A percentile compares a stretch with the other conserved stretches of the same genome.
Conservation (phyloP, 2,329 filamentous ascomycete species). For the Cladosporium sp. region DNA sequence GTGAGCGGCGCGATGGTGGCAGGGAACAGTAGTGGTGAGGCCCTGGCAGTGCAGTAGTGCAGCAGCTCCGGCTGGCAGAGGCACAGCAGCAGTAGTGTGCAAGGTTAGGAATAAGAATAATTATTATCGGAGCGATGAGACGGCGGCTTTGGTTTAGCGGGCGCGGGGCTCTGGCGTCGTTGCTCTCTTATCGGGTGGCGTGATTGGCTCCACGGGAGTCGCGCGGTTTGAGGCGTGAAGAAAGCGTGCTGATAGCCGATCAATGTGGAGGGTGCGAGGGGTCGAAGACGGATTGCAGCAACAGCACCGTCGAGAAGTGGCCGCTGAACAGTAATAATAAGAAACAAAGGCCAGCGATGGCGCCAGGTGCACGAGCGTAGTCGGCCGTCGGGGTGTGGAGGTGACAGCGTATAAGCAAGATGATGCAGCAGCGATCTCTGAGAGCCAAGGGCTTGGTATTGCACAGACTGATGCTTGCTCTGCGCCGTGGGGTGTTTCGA, state of each 20-base stretch:
- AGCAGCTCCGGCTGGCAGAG: slow-evolving; percentile 6
- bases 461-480: slow-evolving; percentile 11
- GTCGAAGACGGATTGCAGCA: neutral
- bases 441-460: slow-evolving; percentile 15
- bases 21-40: neutral
- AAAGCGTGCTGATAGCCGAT: neutral
- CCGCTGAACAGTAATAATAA: neutral
- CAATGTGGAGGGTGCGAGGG: neutral
- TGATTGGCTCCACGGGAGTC: neutral
- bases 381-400: slow-evolving; percentile 12
- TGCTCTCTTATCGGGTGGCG: slow-evolving; percentile 18
- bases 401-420: slow-evolving; percentile 10
- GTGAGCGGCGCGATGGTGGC: slow-evolving; percentile 6
- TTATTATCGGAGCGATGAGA: slow-evolving; percentile 1
- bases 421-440: slow-evolving; percentile 21
- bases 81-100: slow-evolving; percentile 4
- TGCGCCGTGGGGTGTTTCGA: neutral
- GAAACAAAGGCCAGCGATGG: neutral
- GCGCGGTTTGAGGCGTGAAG: neutral
- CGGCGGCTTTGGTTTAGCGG: slow-evolving; percentile 4
- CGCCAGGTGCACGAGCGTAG: slow-evolving; percentile 8
- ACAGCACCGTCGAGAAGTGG: neutral
- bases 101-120: neutral
- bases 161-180: neutral
- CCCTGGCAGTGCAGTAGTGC: neutral